Base-by-base conservation (phyloP, 148 eudicot genomes). In the Vaccinium corymbosum region DNA sequence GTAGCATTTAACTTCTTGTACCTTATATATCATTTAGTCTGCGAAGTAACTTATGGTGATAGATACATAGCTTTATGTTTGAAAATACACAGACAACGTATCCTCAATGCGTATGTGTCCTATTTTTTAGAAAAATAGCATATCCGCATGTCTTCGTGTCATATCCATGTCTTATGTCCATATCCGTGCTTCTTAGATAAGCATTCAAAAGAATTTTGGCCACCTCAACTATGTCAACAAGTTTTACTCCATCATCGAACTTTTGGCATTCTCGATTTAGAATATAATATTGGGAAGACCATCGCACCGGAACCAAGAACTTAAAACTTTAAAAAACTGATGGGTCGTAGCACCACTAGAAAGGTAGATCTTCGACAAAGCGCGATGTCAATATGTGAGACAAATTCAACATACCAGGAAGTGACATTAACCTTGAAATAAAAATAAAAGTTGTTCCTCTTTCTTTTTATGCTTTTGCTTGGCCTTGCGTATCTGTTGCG, bases 341-440 rank as follows among this genome's bases (percentile, higher is more conserved):
- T 76, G 29, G 53, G 25, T 20, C 4, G 38, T 64, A 61, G 75
- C 83, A 66, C 55, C 75, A 62, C 56, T 62, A 25, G 73, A 80
- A 62, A 35, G 52, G 51, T 20, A 25, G 9, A 81, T 49, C 66
- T 49, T 81, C 76, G 22, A 55, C 73, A 49, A 4, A 78, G 68
- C 51, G 14, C 57, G 29, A 51, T 61, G 72, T 27, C 50, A 25
- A 78, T 38, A 17, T 61, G 5, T 6, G 19, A 7, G 56, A 61
- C 48, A 51, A 32, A 42, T 13, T 61, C 22, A 32, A 66, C n/a
- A 51, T 52, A 73, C n/a, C 46, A 80, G 62, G 84, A 68, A 29
- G 78, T 32, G n/a, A 52, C 35, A 50, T 51, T 71, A 51, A 81
- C 29, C 17, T 55, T 32, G 10, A 78, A 29, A 55, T 29, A 6